Evolutionary conservation across 768 basidiomycete genomes (phyloP).

Genomic region (Epithele typhae): DNA sequence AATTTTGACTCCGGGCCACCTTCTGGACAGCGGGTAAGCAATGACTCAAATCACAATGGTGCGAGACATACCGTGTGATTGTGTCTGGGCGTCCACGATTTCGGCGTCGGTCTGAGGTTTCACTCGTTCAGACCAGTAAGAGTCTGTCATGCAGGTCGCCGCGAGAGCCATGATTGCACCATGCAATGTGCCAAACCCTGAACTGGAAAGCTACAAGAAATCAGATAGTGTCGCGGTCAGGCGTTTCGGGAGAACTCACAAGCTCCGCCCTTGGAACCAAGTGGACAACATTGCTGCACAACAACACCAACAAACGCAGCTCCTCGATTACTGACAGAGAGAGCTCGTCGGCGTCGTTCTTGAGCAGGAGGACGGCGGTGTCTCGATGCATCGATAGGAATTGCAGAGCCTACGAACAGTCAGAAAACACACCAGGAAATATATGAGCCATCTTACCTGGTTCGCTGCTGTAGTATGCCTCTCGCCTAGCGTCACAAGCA

Average conservation of each 20-base stretch:
- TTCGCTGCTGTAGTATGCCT: constrained; percentile 63
- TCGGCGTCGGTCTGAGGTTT: constrained; percentile 67
- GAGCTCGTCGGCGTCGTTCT: constrained; percentile 62
- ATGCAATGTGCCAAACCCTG: constrained; percentile 86
- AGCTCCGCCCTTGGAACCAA: constrained; percentile 73
- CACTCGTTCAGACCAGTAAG: constrained; percentile 53
- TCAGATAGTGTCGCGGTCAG: too few relatives aligned
- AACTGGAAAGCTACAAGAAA: constrained; percentile 44
- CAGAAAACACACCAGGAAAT: background rate
- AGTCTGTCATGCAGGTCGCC: constrained; percentile 60
- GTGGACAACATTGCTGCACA: constrained; percentile 66
- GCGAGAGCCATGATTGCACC: constrained; percentile 71
- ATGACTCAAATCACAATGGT: background rate
- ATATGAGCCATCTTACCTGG: constrained; percentile 44
- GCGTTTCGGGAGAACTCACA: constrained; percentile 42
- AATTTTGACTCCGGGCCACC: constrained; percentile 54
- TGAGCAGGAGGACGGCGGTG: constrained; percentile 77
- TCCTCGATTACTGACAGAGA: constrained; percentile 71
- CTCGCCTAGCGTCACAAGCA: constrained; percentile 72
- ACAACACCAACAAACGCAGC: constrained; percentile 69
- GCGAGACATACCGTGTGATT: constrained; percentile 47
- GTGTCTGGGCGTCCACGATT: constrained; percentile 45
- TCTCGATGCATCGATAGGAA: constrained; percentile 83
- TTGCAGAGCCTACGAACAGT: constrained; percentile 54
- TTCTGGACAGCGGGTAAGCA: constrained; percentile 31